Percentiles rank a stretch among this genome's conserved stretches.
These are phyloP conservation scores for Globisporangium recalcitrans DNA, from an alignment of 352 stramenopile species.

Conservation along the genomic window DNA sequence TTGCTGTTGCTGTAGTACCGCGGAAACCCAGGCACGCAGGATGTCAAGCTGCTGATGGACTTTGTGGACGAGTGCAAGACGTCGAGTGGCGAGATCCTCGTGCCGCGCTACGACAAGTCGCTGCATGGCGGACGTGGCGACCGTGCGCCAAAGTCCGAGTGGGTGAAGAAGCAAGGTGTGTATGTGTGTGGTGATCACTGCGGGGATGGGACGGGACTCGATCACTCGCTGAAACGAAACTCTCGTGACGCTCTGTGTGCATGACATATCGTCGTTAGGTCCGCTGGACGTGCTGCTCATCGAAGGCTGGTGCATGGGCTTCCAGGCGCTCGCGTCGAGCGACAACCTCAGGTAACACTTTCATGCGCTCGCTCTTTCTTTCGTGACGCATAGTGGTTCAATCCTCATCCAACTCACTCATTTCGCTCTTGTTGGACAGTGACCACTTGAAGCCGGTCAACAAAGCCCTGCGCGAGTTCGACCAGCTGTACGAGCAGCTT, in stretches of 20 bases:
- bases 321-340: slow-evolving; percentile 44
- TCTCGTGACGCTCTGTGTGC: neutral
- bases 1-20: slow-evolving; percentile 44
- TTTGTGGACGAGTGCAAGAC: slow-evolving; percentile 57
- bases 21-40: slow-evolving; percentile 79
- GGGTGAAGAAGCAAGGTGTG: slow-evolving; percentile 54
- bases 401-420: neutral
- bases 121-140: slow-evolving; percentile 66
- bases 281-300: slow-evolving; percentile 78
- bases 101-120: slow-evolving; percentile 83
- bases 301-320: slow-evolving; percentile 85
- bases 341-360: slow-evolving; percentile 38
- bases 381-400: neutral
- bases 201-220: no score
- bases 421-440: slow-evolving; percentile 19
- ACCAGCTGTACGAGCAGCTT: slow-evolving; percentile 60
- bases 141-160: slow-evolving; percentile 48
- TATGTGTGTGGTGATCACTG: neutral
- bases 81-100: slow-evolving; percentile 29
- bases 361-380: neutral
- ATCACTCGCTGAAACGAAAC: no score
- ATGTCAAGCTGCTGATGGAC: slow-evolving; percentile 58
- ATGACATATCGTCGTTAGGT: slow-evolving; percentile 24
- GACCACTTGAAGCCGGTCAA: slow-evolving; percentile 65
- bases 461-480: slow-evolving; percentile 48